Evolutionary conservation across 202 grass and related monocot genomes (phyloP), one percentile per base, ranked within the genome.

Genomic region (Cymbopogon flexuosus): DNA sequence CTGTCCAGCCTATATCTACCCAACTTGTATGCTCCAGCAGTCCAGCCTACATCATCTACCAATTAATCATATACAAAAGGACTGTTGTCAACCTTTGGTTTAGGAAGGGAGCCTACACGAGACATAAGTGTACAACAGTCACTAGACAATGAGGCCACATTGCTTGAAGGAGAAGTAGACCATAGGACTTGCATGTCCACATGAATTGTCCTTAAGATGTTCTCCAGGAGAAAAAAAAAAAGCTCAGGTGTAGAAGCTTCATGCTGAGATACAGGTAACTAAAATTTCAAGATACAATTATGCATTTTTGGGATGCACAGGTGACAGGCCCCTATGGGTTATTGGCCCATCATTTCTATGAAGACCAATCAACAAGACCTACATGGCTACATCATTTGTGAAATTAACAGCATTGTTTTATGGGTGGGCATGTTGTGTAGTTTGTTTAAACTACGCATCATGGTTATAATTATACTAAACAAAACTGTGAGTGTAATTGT

Each of bases 31-130:
- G 52, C 7, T 57, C n/a, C 52, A 77, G 51, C 23, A 2, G 5
- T 76, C 75, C 34, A 77, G 40, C 43, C 31, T 16, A 24, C 79
- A 73, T 16, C 1, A n/a, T n/a, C n/a, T 37, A 16, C 73, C 37
- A 83, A 66, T 78, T 87, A n/a, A n/a, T n/a, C 80, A 33, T 60
- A 71, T 56, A 70, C 14, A n/a, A 69, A 4, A 80, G 15, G 37
- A 73, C 8, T 6, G 16, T 70, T 5, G 1, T 27, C 40, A 77
- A 76, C 6, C 54, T n/a, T 30, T 68, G 72, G 63, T 59, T 51
- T 39, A 61, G 52, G 12, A 57, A 60, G 13, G 75, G 13, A 10
- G 3, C 34, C 34, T 16, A 64, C 3, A 14, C 54, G 42, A 22
- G 29, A 84, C 42, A 56, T 70, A 62, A 84, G 61, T 30, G 21